Evolutionary conservation across 2,329 filamentous ascomycete species (phyloP), one percentile per base, ranked within the genome.

Genomic region (Botrytis sinoallii): DNA sequence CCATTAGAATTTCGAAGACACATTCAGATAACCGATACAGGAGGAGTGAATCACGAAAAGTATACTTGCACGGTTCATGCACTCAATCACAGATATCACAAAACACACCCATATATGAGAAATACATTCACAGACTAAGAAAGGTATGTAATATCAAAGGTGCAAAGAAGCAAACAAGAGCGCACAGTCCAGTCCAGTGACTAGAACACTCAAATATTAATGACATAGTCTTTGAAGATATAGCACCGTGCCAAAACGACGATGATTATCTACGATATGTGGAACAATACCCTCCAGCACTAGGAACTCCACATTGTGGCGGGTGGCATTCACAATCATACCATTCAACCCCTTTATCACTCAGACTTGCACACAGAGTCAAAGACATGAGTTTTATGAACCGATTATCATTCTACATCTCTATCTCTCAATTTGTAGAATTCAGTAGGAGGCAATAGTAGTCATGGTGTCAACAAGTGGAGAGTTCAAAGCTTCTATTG

Each of bases 351-450:
- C 10, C 4, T n/a, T n/a, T 14, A n/a, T n/a, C 25, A 55, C 5
- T 55, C 12, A 52, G 46, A 48, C 48, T n/a, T 55, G 25, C 25
- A 16, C 48, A 55, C 25, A n/a, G 5, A n/a, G 12, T 16, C 48
- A 16, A n/a, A 55, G 0, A n/a, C 2, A n/a, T 55, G 25, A 55
- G 25, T n/a, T n/a, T 3, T 55, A 0, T 7, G 0, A 12, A 16
- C 5, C 5, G 0, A 16, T 3, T 3, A 16, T 16, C 25, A n/a
- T n/a, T n/a, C 25, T 14, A 0, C n/a, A 6, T 52, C 12, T 55
- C 25, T 16, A 14, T 16, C 22, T n/a, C 48, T 55, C 4, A n/a
- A 6, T n/a, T 1, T 12, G 12, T 7, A 55, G 12, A 55, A 55
- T n/a, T n/a, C 25, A n/a, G 25, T n/a, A 55, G 12, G 10, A 9